phyloP scores from a whole-genome alignment of 306 rosid genomes.

The Cicer yamashitae region DNA sequence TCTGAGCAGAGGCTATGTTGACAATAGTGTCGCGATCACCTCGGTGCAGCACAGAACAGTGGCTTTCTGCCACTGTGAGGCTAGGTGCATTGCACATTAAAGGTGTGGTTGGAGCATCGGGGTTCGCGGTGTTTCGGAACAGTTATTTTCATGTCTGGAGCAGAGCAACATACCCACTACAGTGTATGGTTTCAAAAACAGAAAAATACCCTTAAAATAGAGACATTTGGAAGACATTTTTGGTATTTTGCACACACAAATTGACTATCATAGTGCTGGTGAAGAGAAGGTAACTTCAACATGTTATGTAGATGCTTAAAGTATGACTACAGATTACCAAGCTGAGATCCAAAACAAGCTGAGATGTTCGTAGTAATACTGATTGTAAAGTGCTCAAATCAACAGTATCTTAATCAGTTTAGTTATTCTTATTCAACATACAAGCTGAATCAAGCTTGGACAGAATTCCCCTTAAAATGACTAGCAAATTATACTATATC shows the following conservation, averaged over 20 bases:
- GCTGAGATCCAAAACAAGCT: conserved; percentile 1
- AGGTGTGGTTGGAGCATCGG: too few species aligned
- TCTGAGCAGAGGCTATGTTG: neutral
- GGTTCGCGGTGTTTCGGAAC: too few species aligned
- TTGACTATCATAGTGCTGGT: conserved; percentile 23
- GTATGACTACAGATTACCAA: conserved; percentile 2
- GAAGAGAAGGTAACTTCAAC: conserved; percentile 12
- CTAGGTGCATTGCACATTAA: too few species aligned
- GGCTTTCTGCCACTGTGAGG: too few species aligned
- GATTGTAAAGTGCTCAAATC: conserved; percentile 23
- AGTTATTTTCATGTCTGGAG: too few species aligned
- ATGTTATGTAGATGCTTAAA: neutral
- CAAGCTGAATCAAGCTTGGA: conserved; percentile 24
- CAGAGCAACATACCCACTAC: too few species aligned
- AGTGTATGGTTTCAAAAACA: too few species aligned
- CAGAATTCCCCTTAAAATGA: conserved; percentile 8
- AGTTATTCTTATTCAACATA: conserved; percentile 20
- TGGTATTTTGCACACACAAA: neutral
- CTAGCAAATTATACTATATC: neutral
- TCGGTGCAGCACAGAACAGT: too few species aligned
- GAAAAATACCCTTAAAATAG: too few species aligned
- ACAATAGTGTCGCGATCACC: too few species aligned
- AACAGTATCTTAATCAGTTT: neutral
- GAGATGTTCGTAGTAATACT: conserved; percentile 7
- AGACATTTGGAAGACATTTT: too few species aligned